Conservation (phyloP, 345 rosid species). For the Eutrema heterophyllum region DNA sequence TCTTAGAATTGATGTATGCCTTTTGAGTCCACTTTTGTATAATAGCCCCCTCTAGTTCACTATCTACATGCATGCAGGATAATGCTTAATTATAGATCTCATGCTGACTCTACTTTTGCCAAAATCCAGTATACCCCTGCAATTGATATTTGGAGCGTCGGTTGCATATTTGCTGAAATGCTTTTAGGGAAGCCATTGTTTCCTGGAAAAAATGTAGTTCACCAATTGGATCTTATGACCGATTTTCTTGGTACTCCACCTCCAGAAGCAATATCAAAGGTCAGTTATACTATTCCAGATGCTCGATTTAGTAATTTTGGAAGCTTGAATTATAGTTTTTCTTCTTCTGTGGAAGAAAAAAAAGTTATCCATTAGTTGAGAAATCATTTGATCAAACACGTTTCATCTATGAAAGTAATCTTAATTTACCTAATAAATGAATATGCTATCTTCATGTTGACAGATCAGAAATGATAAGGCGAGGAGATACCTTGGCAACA, state of each 20-base stretch:
- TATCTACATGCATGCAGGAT: background rate
- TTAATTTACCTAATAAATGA: background rate
- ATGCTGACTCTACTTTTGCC: conserved; percentile 16
- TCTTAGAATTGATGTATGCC: conserved; percentile 3
- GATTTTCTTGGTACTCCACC: conserved; percentile 92
- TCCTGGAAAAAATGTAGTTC: conserved; percentile 94
- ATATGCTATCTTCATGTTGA: conserved; percentile 16
- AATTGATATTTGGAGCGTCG: conserved; percentile 94
- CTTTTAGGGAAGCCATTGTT: conserved; percentile 80
- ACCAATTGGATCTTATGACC: conserved; percentile 93
- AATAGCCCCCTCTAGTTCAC: background rate
- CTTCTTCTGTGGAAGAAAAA: background rate
- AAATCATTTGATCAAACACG: background rate
- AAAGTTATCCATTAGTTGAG: background rate
- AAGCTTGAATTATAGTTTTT: background rate
- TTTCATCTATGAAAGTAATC: background rate
- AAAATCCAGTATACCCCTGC: conserved; percentile 79
- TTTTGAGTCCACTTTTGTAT: background rate
- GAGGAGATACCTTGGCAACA: conserved; percentile 85
- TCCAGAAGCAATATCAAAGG: conserved; percentile 65
- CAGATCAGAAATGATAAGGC: conserved; percentile 98
- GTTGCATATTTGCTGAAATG: conserved; percentile 97
- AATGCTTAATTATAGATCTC: background rate
- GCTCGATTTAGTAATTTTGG: background rate
- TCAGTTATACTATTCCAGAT: conserved; percentile 22